Conservation (phyloP, 306 rosid genomes). For the Cicer bijugum region DNA sequence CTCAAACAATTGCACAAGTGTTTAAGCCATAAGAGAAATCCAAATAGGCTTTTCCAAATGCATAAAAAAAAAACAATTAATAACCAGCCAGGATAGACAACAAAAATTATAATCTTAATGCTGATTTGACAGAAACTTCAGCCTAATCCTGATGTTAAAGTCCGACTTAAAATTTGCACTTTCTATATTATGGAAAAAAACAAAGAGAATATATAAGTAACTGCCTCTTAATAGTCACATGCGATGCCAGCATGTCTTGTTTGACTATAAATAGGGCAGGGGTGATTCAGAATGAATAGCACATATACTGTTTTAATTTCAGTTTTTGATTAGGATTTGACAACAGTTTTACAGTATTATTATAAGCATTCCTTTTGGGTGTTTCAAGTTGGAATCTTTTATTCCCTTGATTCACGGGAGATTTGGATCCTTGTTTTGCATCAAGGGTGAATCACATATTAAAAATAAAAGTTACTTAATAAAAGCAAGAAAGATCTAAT, state of each 20-base stretch:
- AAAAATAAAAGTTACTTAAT: slow-evolving; percentile 14
- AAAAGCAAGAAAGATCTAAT: slow-evolving; percentile 32
- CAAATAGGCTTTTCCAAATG: not conserved
- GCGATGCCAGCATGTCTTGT: slow-evolving; percentile 13
- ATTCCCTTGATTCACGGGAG: not conserved
- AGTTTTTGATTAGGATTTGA: slow-evolving; percentile 16
- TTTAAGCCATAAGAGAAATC: not conserved
- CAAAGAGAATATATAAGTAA: slow-evolving; percentile 21
- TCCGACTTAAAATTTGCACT: slow-evolving; percentile 26
- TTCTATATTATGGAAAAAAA: slow-evolving; percentile 2
- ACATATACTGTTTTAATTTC: slow-evolving; percentile 1
- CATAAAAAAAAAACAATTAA: not conserved
- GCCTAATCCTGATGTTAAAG: slow-evolving; percentile 27
- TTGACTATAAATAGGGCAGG: slow-evolving; percentile 1
- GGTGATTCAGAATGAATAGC: not conserved
- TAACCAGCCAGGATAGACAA: not conserved
- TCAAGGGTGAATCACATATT: not conserved
- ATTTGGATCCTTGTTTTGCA: slow-evolving; percentile 18
- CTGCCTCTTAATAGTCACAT: slow-evolving; percentile 6
- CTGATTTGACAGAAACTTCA: slow-evolving; percentile 28
- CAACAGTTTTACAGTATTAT: slow-evolving; percentile 5
- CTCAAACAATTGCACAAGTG: not conserved
- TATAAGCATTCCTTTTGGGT: not conserved
- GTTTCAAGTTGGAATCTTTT: not conserved
- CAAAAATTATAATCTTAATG: slow-evolving; percentile 23